These are phyloP conservation scores for Groenewaldozyma tartarivorans DNA, from an alignment of 805 yeast species.

Conservation along the genomic window DNA sequence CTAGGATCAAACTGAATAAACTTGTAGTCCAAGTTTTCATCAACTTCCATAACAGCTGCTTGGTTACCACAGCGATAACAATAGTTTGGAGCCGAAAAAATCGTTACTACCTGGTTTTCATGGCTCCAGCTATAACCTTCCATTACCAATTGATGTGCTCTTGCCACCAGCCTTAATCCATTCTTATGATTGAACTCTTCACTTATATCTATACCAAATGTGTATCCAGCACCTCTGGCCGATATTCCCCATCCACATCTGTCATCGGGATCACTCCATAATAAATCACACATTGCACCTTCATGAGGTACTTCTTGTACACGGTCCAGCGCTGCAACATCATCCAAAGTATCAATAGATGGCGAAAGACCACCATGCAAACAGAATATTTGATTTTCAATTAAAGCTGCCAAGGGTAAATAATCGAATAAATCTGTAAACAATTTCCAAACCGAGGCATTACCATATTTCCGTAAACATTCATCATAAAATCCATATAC, in stretches of 20 bases:
- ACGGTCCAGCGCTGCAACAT: conserved; percentile 82
- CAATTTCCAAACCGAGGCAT: conserved; percentile 87
- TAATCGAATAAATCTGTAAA: conserved; percentile 89
- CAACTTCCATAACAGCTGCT: conserved; percentile 93
- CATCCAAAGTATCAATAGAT: conserved; percentile 87
- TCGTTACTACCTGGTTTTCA: conserved; percentile 76
- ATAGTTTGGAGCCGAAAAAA: conserved; percentile 86
- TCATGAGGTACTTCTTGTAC: conserved; percentile 96
- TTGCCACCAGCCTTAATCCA: conserved; percentile 72
- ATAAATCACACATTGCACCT: conserved; percentile 93
- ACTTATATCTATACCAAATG: conserved; percentile 91
- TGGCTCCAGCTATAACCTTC: conserved; percentile 92
- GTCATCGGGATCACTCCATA: conserved; percentile 97
- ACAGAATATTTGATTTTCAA: conserved; percentile 84
- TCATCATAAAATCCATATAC: conserved; percentile 95
- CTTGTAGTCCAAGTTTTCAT: conserved; percentile 77
- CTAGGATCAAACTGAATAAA: conserved; percentile 89
- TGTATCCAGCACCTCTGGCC: conserved; percentile 98
- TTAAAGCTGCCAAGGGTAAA: conserved; percentile 87
- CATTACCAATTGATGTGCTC: conserved; percentile 98
- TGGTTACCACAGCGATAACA: conserved; percentile 94
- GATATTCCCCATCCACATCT: conserved; percentile 96
- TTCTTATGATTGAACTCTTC: conserved; percentile 91
- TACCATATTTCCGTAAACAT: conserved; percentile 85
- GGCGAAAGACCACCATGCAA: conserved; percentile 94